Evolutionary conservation across 257 asterid genomes (phyloP), one percentile per base, ranked within the genome.

Genomic region (Solanum ahanhuiri): DNA sequence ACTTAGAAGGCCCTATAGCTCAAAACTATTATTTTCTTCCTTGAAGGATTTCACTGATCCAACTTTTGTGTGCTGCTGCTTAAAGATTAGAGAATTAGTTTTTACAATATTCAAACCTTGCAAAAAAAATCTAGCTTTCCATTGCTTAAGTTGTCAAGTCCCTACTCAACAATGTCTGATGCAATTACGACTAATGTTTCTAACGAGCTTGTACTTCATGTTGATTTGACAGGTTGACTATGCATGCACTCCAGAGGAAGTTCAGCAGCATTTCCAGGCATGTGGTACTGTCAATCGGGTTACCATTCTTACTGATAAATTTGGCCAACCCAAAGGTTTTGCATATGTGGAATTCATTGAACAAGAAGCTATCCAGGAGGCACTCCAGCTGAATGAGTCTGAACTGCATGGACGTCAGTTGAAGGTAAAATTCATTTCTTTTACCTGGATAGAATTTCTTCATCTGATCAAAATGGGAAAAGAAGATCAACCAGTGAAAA

Each of bases 371-470:
- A 92, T 93, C 71, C 96, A 95, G 82, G 96, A 93, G 87, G 95
- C 98, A 83, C 82, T 94, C 90, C 93, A 87, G 85, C 92, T 95
- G 54, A 93, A 93, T 87, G 97, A 94, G 84, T 91, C 96, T 35
- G 96, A 95, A 91, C 97, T 95, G 86, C 98, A 95, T 67, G 96
- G 97, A 33, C 97, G 97, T 81, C 97, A 91, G 70, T 87, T 94
- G 90, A 95, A 95, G 94, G 98, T 95, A 77, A 58, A 73, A 57
- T 28, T 81, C 1, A 1, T 45, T 64, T 28, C 37, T 30, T 69
- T 90, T 54, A 54, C 10, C 14, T 34, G 66, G 37, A 43, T 15
- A 54, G 64, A 60, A 23, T 57, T 25, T 51, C 63, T 45, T 48
- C 18, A 8, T 45, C 5, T 34, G 28, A 34, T 34, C 9, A 34